These are phyloP conservation scores for Paraglomus occultum DNA, from an alignment of 192 early-diverging fungal genomes.

Conservation along the genomic window DNA sequence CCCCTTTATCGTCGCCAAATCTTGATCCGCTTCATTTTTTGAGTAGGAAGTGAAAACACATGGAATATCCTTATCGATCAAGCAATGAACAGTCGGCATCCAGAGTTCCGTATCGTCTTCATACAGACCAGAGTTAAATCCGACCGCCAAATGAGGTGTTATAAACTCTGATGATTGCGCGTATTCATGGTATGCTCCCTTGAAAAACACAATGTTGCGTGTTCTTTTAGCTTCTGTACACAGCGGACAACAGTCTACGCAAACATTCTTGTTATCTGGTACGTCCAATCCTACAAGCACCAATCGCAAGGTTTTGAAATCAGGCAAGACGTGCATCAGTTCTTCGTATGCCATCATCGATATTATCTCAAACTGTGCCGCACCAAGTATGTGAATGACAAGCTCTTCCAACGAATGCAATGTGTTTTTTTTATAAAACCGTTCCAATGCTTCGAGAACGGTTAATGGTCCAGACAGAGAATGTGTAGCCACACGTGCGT, in stretches of 20 bases:
- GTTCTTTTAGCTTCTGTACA: conserved; percentile 18
- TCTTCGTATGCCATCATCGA: conserved; percentile 22
- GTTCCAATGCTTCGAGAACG: conserved; percentile 15
- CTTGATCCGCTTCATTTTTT: conserved; percentile 16
- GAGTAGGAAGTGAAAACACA: conserved; percentile 28
- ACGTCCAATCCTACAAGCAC: conserved; percentile 20
- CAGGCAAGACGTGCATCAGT: conserved; percentile 24
- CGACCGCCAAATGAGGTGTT: conserved; percentile 15
- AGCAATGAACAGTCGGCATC: conserved; percentile 16
- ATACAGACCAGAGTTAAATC: conserved; percentile 18
- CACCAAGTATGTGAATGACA: conserved; percentile 20
- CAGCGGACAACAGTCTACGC: conserved; percentile 16
- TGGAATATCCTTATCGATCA: conserved; percentile 20
- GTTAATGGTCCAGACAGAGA: conserved; percentile 18
- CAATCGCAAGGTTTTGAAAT: conserved; percentile 5
- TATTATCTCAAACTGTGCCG: conserved; percentile 16
- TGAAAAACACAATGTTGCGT: conserved; percentile 2
- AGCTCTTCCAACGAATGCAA: conserved; percentile 19
- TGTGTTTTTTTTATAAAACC: conserved; percentile 9
- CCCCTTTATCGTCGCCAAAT: conserved; percentile 8
- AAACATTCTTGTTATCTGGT: background rate
- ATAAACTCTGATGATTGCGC: conserved; percentile 1
- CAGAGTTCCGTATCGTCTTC: conserved; percentile 23
- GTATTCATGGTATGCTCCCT: conserved; percentile 20
- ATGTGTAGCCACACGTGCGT: conserved; percentile 6